phyloP scores from a whole-genome alignment of 2,329 filamentous ascomycete species.

The Fusarium torreyae region DNA sequence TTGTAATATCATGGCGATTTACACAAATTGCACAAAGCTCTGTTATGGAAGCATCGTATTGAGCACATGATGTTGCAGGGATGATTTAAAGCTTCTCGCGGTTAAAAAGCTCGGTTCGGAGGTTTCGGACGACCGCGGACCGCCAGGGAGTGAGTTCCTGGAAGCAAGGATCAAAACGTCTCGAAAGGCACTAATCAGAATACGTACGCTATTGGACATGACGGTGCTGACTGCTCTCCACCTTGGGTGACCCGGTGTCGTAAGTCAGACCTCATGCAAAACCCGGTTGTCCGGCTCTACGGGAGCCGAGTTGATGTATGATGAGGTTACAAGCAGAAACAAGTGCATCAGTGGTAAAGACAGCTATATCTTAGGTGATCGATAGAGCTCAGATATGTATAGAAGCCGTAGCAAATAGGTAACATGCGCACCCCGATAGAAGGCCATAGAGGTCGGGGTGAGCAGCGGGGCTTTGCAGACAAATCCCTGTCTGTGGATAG shows the following conservation, averaged over 20 bases:
- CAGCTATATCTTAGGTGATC: constrained; percentile 13
- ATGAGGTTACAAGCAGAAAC: constrained; percentile 19
- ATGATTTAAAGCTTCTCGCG: constrained; percentile 7
- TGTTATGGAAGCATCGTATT: constrained; percentile 13
- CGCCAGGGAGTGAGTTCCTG: constrained; percentile 11
- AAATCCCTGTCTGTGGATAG: constrained; percentile 29
- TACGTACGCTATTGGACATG: constrained; percentile 35
- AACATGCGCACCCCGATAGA: constrained; percentile 2
- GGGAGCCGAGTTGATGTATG: constrained; percentile 5
- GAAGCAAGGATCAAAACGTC: constrained; percentile 32
- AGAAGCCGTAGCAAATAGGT: background rate
- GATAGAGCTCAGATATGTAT: constrained; percentile 8
- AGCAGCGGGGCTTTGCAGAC: constrained; percentile 13
- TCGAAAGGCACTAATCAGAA: constrained; percentile 36
- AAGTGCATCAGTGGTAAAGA: background rate
- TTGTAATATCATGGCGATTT: background rate
- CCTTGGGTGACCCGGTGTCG: constrained; percentile 22
- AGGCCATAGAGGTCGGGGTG: constrained; percentile 21
- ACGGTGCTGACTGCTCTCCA: constrained; percentile 38
- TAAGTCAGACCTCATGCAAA: constrained; percentile 21
- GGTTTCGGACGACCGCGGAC: constrained; percentile 32
- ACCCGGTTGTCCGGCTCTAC: constrained; percentile 9
- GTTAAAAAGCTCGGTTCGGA: constrained; percentile 32
- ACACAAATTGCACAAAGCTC: constrained; percentile 6
- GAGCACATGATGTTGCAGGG: constrained; percentile 22